phyloP scores from a whole-genome alignment of 2,329 filamentous ascomycete genomes.

The Colletotrichum zoysiae region DNA sequence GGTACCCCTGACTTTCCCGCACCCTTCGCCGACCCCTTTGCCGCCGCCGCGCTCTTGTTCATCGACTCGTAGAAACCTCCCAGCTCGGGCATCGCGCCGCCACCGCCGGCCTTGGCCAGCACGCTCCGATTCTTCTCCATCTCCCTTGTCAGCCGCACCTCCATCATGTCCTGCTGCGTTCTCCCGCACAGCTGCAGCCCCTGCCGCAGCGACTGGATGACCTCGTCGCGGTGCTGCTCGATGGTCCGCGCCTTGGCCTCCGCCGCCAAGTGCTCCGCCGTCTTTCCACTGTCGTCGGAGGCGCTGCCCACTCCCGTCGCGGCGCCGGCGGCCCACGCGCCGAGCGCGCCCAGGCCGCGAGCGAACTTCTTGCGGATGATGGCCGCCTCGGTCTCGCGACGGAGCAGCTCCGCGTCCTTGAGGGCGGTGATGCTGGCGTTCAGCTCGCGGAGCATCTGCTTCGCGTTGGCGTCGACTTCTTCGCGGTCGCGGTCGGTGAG shows the following conservation, averaged over 20 bases:
- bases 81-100: slow-evolving; percentile 45
- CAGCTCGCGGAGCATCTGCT: slow-evolving; percentile 86
- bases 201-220: slow-evolving; percentile 85
- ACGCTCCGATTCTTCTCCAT: slow-evolving; percentile 91
- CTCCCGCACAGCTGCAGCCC: slow-evolving; percentile 81
- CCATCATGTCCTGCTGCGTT: slow-evolving; percentile 92
- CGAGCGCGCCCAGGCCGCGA: slow-evolving; percentile 72
- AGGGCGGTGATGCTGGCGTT: slow-evolving; percentile 84
- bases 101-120: slow-evolving; percentile 74
- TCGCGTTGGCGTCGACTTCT: slow-evolving; percentile 88
- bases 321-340: slow-evolving; percentile 77
- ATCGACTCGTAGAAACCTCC: slow-evolving; percentile 44
- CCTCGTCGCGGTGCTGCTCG: slow-evolving; percentile 80
- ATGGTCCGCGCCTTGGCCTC: slow-evolving; percentile 77
- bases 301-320: slow-evolving; percentile 55
- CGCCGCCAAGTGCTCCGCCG: slow-evolving; percentile 76
- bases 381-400: slow-evolving; percentile 79
- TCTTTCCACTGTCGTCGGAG: slow-evolving; percentile 59
- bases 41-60: slow-evolving; percentile 42
- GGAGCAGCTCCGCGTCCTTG: slow-evolving; percentile 83
- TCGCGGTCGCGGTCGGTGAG: slow-evolving; percentile 87
- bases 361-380: slow-evolving; percentile 79
- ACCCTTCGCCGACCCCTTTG: slow-evolving; percentile 33
- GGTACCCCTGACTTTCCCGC: slow-evolving; percentile 44
- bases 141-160: slow-evolving; percentile 85